phyloP scores from a whole-genome alignment of 257 asterid species.

The Primulina tabacum region DNA sequence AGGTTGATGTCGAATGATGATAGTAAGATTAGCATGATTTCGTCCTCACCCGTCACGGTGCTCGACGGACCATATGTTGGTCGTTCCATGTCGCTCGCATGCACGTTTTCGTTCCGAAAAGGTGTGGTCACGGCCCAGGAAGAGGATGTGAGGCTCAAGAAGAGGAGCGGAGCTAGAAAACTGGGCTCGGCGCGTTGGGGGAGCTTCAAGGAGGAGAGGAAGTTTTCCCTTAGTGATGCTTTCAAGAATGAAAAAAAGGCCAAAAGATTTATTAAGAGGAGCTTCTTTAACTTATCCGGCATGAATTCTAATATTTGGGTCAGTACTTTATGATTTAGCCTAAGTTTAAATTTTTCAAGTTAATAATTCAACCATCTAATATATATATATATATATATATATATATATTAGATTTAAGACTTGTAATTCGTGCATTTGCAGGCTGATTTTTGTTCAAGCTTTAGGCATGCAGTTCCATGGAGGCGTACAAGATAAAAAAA shows the following conservation, averaged over 20 bases:
- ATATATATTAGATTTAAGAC: too few species aligned
- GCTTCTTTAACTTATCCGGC: slow-evolving; percentile 46
- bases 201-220: slow-evolving; percentile 38
- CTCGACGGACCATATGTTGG: slow-evolving; percentile 35
- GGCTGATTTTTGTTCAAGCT: slow-evolving; percentile 54
- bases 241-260: slow-evolving; percentile 31
- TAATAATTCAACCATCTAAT: background rate
- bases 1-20: slow-evolving; percentile 35
- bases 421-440: slow-evolving; percentile 11
- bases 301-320: slow-evolving; percentile 50
- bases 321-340: too few species aligned
- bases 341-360: slow-evolving; percentile 12
- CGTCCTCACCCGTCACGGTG: slow-evolving; percentile 54
- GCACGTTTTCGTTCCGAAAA: slow-evolving; percentile 49
- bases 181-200: slow-evolving; percentile 47
- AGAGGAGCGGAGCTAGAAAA: slow-evolving; percentile 13
- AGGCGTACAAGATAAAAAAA: background rate
- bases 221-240: slow-evolving; percentile 19
- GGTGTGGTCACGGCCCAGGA: slow-evolving; percentile 27
- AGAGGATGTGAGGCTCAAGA: slow-evolving; percentile 9
- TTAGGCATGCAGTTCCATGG: slow-evolving; percentile 42
- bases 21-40: slow-evolving; percentile 24
- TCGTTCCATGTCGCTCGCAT: slow-evolving; percentile 20
- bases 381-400: too few species aligned
- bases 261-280: slow-evolving; percentile 40